These are phyloP conservation scores for Aspergillus fructus DNA, from an alignment of 2,329 filamentous ascomycete genomes.

Conservation along the genomic window DNA sequence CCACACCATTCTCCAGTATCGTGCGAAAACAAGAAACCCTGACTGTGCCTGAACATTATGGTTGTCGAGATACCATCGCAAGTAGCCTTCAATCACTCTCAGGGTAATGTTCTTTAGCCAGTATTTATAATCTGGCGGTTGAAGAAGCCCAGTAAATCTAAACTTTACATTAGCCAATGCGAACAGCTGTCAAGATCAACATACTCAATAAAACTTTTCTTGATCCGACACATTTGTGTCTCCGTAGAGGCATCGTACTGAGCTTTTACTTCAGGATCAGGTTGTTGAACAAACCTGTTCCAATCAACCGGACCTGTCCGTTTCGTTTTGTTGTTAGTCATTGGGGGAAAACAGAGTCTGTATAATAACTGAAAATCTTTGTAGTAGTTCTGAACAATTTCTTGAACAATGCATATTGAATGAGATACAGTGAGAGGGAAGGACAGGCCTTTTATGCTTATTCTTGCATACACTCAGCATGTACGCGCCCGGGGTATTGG, in stretches of 20 bases:
- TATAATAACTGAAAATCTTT: background rate
- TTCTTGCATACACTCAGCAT: background rate
- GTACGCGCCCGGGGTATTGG: background rate
- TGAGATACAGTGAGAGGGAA: background rate
- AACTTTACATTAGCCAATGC: conserved; percentile 1
- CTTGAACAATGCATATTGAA: background rate
- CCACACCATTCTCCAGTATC: background rate
- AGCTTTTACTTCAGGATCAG: conserved; percentile 6
- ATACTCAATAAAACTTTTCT: background rate
- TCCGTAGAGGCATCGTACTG: conserved; percentile 2
- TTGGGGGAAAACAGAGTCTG: background rate
- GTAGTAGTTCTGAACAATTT: background rate
- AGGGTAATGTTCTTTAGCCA: conserved; percentile 4
- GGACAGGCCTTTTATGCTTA: background rate
- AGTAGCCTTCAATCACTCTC: background rate
- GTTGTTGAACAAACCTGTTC: conserved; percentile 10
- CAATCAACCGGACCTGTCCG: conserved; percentile 4
- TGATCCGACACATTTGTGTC: background rate
- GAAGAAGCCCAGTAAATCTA: conserved; percentile 15
- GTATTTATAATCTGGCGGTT: conserved; percentile 10
- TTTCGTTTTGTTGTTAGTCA: background rate
- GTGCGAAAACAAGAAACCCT: background rate
- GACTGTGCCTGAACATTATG: background rate
- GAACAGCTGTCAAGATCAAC: conserved; percentile 1
- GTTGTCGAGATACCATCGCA: background rate